Percentiles rank a stretch among this genome's conserved stretches.
Conservation (phyloP, 75 land plant genomes). For the Cunninghamia lanceolata region DNA sequence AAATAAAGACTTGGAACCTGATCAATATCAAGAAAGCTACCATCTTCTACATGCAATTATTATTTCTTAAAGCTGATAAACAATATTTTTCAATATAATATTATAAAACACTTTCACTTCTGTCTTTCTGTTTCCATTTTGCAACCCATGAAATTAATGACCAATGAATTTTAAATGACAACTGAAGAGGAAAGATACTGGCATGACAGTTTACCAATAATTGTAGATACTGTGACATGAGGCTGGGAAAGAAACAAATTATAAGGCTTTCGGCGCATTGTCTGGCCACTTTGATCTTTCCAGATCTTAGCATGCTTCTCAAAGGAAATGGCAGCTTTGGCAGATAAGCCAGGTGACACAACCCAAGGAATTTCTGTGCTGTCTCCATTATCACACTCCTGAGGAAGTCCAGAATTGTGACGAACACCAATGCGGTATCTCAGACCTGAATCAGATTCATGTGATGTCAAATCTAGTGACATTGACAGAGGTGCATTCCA, state of each 20-base stretch:
- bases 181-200: not conserved
- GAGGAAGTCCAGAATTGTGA: constrained; percentile 34
- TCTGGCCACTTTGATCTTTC: constrained; percentile 9
- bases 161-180: not conserved
- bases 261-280: constrained; percentile 11
- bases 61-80: not conserved
- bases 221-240: constrained; percentile 28
- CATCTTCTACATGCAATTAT: not conserved
- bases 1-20: not conserved
- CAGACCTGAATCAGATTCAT: constrained; percentile 25
- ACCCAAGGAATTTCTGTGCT: constrained; percentile 23
- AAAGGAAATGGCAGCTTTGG: constrained; percentile 37
- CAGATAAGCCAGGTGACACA: constrained; percentile 24
- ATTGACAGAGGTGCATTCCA: constrained; percentile 37
- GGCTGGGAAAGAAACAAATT: constrained; percentile 26
- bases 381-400: constrained; percentile 1
- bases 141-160: not conserved
- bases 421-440: constrained; percentile 33
- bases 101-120: not conserved
- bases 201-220: constrained; percentile 15
- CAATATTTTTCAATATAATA: not conserved
- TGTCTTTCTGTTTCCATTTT: not conserved
- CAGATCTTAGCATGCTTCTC: constrained; percentile 26
- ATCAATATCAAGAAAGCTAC: not conserved
- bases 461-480: constrained; percentile 30